Conservation (phyloP, 2,329 filamentous ascomycete genomes). For the Sporothrix dimorphospora region DNA sequence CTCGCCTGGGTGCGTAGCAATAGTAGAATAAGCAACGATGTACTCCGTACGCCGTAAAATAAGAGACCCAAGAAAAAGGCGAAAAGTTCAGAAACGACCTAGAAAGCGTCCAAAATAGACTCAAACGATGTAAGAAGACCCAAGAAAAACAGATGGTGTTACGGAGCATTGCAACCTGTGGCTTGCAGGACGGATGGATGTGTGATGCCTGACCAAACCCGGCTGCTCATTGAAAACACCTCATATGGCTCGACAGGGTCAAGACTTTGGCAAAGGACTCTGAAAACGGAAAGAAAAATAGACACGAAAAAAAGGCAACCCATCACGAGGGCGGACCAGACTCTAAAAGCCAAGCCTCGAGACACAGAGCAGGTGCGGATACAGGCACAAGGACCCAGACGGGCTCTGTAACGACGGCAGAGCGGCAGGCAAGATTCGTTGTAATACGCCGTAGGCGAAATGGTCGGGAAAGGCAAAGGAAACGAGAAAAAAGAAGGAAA, state of each 20-base stretch:
- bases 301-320: neutral
- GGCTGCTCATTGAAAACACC: neutral
- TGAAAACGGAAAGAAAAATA: neutral
- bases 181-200: neutral
- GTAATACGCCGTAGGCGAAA: neutral
- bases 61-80: neutral
- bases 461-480: neutral
- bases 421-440: too few species aligned
- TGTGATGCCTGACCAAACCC: neutral
- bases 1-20: neutral
- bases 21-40: neutral
- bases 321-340: neutral
- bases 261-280: neutral
- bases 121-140: neutral
- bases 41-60: too few species aligned
- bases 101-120: neutral
- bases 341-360: neutral
- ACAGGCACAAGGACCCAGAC: neutral
- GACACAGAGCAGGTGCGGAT: slow-evolving; percentile 7
- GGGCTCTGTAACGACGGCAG: neutral
- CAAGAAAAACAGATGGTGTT: neutral
- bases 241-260: neutral
- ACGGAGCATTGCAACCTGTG: neutral
- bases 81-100: neutral
- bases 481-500: neutral